Base-by-base conservation (phyloP, 2,329 filamentous ascomycete genomes). In the Cercospora sesami region DNA sequence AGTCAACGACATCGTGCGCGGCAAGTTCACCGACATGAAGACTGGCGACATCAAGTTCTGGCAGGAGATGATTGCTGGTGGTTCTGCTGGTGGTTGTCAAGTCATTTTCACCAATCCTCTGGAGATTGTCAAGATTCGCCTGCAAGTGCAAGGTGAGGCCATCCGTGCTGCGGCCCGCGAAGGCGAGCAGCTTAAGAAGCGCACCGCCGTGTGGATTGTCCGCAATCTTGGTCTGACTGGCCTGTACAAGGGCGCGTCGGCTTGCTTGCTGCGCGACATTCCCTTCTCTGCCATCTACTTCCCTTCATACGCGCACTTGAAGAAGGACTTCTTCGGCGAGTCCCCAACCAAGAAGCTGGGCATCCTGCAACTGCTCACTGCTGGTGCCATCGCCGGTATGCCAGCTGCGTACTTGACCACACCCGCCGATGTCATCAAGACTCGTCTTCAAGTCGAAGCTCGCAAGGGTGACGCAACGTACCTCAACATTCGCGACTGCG, bases 251-350 rank as follows among this genome's bases (percentile, higher is more conserved):
- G 95, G 95, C 70, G 95, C 94, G 21, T 93, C 90, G 55, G 95
- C 95, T 21, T 99, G 95, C 82, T 85, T 99, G 75, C 87, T 98
- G 72, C 94, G 95, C 74, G 95, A 99, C 80, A 93, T 98, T 48
- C 95, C 95, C 55, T 99, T 99, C 84, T 98, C 94, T 21, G 93
- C 93, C 75, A 99, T 99, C 78, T 99, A 99, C 85, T 99, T 99
- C 88, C 94, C 95, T 2, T 91, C 93, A 23, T 99, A 99, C 84
- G 91, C 88, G 79, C 95, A 99, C 79, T 82, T 99, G 75, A 99
- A 99, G 86, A 89, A 87, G 77, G 94, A 97, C 81, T 84, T 94
- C 78, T 99, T 98, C 75, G 94, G 95, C 80, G 95, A 99, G 83
- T 89, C 91, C 10, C 85, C 86, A 5, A 91, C 89, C 66, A 93